Conservation (phyloP, 441 rosid genomes). For the Populus hybrid region DNA sequence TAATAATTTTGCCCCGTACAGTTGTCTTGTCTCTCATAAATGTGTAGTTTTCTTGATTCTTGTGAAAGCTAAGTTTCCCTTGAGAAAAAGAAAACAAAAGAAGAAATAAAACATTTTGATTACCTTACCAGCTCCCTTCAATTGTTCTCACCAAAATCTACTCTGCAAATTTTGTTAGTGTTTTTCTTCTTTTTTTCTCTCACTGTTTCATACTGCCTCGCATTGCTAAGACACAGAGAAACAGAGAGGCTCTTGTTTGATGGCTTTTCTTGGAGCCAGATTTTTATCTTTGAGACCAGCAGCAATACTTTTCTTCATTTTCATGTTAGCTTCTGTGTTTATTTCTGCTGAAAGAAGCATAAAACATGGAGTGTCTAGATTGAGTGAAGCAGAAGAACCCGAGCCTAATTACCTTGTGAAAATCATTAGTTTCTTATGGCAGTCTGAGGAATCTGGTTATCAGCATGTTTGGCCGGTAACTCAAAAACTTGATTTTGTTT, state of each 20-base stretch:
- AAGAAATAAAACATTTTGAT: background rate
- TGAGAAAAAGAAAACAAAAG: background rate
- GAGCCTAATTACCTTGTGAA: constrained; percentile 9
- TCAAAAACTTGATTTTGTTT: background rate
- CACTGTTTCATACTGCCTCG: background rate
- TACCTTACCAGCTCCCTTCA: background rate
- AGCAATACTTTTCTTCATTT: background rate
- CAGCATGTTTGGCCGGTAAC: constrained; percentile 48
- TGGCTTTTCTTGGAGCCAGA: constrained; percentile 24
- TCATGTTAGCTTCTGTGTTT: constrained; percentile 6
- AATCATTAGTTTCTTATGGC: constrained; percentile 24
- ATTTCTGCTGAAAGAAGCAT: constrained; percentile 26
- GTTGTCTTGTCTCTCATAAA: background rate
- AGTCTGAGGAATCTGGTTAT: constrained; percentile 25
- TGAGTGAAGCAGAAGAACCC: constrained; percentile 1
- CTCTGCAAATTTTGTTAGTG: background rate
- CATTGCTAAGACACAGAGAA: background rate
- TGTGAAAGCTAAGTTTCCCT: background rate
- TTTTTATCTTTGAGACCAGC: background rate
- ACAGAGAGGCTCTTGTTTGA: constrained; percentile 5
- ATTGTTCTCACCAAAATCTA: background rate
- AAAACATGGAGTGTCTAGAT: constrained; percentile 2
- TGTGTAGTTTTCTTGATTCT: background rate
- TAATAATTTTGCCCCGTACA: background rate
- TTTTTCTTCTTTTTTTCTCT: background rate